Conservation (phyloP, 164 flowering plant genomes). For the Chimonanthus salicifolius region DNA sequence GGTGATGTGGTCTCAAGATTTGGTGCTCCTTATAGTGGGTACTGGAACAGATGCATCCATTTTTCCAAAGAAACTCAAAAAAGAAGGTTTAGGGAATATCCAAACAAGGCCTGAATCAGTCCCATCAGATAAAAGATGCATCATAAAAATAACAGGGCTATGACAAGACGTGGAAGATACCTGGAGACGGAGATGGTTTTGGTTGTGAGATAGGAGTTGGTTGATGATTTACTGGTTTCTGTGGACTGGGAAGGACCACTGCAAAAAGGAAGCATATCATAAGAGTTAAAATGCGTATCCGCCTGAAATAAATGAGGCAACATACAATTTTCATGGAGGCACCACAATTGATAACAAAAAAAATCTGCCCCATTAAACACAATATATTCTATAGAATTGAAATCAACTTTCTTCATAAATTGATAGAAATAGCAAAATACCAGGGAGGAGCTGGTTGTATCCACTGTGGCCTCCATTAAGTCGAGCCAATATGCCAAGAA, state of each 20-base stretch:
- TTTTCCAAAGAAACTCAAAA: too few relatives aligned
- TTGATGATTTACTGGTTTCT: constrained; percentile 1
- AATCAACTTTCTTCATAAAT: not conserved
- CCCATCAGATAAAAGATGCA: too few relatives aligned
- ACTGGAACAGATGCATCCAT: too few relatives aligned
- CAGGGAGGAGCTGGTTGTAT: constrained; percentile 81
- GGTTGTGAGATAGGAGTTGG: constrained; percentile 29
- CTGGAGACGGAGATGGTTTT: constrained; percentile 37
- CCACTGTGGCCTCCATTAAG: constrained; percentile 54
- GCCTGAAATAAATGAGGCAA: too few relatives aligned
- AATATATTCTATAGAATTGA: not conserved
- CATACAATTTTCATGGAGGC: too few relatives aligned
- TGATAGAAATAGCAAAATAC: constrained; percentile 22
- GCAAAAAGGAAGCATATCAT: constrained; percentile 11
- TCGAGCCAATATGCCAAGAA: constrained; percentile 75
- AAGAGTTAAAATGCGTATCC: not conserved
- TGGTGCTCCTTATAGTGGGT: too few relatives aligned
- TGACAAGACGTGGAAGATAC: constrained; percentile 20
- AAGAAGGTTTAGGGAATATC: too few relatives aligned
- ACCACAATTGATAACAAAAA: too few relatives aligned
- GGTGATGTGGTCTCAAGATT: too few relatives aligned
- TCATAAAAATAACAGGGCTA: not conserved
- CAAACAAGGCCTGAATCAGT: too few relatives aligned
- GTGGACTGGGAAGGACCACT: constrained; percentile 35
- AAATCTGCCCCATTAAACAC: not conserved